Evolutionary conservation across 257 asterid species (phyloP).

Genomic region (Gentiana straminea): DNA sequence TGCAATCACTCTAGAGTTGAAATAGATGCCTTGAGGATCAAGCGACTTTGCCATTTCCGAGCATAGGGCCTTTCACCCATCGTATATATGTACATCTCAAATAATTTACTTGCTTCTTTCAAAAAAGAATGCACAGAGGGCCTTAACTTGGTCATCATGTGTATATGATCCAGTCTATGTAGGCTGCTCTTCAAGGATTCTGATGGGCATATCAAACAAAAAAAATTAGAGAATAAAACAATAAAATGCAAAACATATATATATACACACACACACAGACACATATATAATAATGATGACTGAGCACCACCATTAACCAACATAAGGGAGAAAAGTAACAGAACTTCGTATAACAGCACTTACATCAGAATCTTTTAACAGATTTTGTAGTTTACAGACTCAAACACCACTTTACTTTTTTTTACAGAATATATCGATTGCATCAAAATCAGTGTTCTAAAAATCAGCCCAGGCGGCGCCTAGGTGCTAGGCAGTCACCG

Average conservation of each 20-base stretch:
- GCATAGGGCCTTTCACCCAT: conserved; percentile 96
- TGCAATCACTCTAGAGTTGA: conserved; percentile 74
- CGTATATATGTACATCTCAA: conserved; percentile 89
- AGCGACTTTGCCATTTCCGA: conserved; percentile 67
- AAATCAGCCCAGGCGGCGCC: no score
- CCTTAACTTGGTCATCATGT: conserved; percentile 94
- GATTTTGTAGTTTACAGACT: no score
- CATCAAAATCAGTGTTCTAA: no score
- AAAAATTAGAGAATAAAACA: conserved; percentile 12
- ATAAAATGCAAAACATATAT: not conserved
- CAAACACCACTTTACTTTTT: no score
- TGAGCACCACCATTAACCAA: no score
- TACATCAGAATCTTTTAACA: no score
- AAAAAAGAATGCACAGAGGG: conserved; percentile 74
- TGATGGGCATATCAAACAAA: conserved; percentile 11
- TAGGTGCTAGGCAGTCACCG: no score
- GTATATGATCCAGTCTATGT: conserved; percentile 52
- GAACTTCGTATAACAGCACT: no score
- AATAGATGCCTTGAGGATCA: conserved; percentile 62
- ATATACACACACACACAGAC: no score
- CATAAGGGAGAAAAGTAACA: no score
- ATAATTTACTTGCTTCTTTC: conserved; percentile 54
- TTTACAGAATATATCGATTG: no score
- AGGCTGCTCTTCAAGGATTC: conserved; percentile 55
- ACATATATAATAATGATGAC: no score